These are phyloP conservation scores for Venustampulla echinocandica DNA, from an alignment of 495 filamentous ascomycete species.

Conservation along the genomic window DNA sequence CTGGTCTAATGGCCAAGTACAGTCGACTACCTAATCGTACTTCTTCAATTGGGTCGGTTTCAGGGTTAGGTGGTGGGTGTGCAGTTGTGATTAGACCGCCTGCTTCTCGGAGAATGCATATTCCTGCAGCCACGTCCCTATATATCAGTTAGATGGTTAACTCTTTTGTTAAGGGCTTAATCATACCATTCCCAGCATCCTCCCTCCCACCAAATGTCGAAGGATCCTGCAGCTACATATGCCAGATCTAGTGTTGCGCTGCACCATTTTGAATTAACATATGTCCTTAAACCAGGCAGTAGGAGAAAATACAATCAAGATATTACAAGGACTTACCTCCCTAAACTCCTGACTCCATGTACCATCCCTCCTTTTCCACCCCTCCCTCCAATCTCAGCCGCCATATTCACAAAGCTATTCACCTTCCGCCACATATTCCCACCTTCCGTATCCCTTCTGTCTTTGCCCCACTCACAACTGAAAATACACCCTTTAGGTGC, in stretches of 20 bases:
- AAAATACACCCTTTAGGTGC: slow-evolving; percentile 60
- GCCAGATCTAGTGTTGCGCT: slow-evolving; percentile 70
- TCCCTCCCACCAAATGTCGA: slow-evolving; percentile 80
- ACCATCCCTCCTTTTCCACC: slow-evolving; percentile 70
- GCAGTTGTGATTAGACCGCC: slow-evolving; percentile 60
- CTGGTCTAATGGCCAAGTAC: slow-evolving; percentile 60
- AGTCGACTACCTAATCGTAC: slow-evolving; percentile 51
- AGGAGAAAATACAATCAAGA: background rate
- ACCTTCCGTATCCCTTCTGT: slow-evolving; percentile 49
- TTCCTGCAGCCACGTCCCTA: slow-evolving; percentile 73
- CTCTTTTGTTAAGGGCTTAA: background rate
- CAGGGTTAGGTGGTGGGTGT: slow-evolving; percentile 49
- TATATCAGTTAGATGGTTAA: background rate
- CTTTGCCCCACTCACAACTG: slow-evolving; percentile 66
- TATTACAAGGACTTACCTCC: slow-evolving; percentile 25
- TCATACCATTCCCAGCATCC: slow-evolving; percentile 68
- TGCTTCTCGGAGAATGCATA: slow-evolving; percentile 67
- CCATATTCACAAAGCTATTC: slow-evolving; percentile 64
- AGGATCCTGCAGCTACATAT: slow-evolving; percentile 56
- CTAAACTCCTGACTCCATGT: slow-evolving; percentile 61
- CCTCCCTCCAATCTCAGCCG: slow-evolving; percentile 47
- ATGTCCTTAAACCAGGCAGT: background rate
- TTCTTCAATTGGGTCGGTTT: slow-evolving; percentile 46
- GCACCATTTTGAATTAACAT: slow-evolving; percentile 28
- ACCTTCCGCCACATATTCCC: slow-evolving; percentile 59